Evolutionary conservation across 2,329 filamentous ascomycete species (phyloP), one percentile per base, ranked within the genome.

Genomic region (Botryotinia globosa): DNA sequence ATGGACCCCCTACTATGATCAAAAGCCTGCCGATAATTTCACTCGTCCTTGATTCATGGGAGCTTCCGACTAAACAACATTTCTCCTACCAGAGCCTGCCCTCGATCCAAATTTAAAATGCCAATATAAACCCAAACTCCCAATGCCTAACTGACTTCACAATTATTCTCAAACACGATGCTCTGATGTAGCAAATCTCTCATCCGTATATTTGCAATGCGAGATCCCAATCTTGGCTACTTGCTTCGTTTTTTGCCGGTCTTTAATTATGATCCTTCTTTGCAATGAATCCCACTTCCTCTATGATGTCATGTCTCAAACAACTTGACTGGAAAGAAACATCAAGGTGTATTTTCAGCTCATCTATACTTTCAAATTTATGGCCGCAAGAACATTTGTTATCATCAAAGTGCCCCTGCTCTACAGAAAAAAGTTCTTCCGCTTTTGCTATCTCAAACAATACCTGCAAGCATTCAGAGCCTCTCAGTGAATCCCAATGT

Each of bases 381-480:
- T 1, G 14, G 5, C 32, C 58, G 20, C 59, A 44, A 20, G 0
- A 0, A 44, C 42, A 44, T 44, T 6, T 42, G 1, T 0, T 16
- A 42, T 42, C 39, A 42, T 16, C 39, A 42, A 14, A 42, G 39
- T 12, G 12, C 39, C 12, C 3, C 39, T 16, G 39, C 39, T 16
- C 12, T 42, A 14, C 12, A 34, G 39, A 14, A 14, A n/a, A n/a
- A n/a, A n/a, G n/a, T n/a, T n/a, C n/a, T n/a, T n/a, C n/a, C n/a
- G n/a, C n/a, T n/a, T 22, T 63, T 8, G 1, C 1, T 7, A 1
- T 0, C 12, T 14, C 45, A 6, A 37, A 3, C n/a, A 8, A 7
- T 3, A 0, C 0, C 10, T 18, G 3, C 8, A 71, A 71, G n/a
- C 69, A 58, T 8, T 1, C 12, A 3, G 14, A 16, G 2, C 29